Percentiles rank a stretch among this genome's conserved stretches.
phyloP scores from a whole-genome alignment of 75 land plant species.

The Pinus tabuliformis region DNA sequence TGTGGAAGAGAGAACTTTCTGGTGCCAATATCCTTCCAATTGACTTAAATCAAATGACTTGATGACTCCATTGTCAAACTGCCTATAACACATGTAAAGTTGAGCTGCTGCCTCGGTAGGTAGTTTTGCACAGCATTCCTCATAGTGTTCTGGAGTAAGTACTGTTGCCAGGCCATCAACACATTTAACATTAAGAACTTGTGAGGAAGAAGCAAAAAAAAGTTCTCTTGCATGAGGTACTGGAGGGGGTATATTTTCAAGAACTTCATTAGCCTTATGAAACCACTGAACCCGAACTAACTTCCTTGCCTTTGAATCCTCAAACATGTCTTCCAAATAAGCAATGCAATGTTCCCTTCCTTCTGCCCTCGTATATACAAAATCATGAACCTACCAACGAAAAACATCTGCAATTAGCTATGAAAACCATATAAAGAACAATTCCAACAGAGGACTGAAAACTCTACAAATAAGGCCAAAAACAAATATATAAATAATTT shows the following conservation, averaged over 20 bases:
- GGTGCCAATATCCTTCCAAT: slow-evolving; percentile 80
- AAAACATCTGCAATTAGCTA: neutral
- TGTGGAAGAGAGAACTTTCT: slow-evolving; percentile 36
- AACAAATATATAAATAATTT: neutral
- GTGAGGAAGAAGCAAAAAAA: slow-evolving; percentile 83
- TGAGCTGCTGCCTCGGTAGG: slow-evolving; percentile 19
- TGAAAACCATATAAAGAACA: neutral
- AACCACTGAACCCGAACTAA: slow-evolving; percentile 94
- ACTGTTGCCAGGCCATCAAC: slow-evolving; percentile 92
- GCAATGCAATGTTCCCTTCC: slow-evolving; percentile 76
- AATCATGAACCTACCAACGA: slow-evolving; percentile 60
- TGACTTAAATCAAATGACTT: slow-evolving; percentile 73
- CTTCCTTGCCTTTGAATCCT: slow-evolving; percentile 63
- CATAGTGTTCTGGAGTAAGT: slow-evolving; percentile 67
- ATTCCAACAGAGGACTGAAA: neutral
- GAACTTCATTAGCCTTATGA: slow-evolving; percentile 88
- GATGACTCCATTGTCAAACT: slow-evolving; percentile 68
- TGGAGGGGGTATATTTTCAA: slow-evolving; percentile 61
- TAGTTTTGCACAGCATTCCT: slow-evolving; percentile 24
- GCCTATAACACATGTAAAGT: slow-evolving; percentile 65
- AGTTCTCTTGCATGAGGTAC: slow-evolving; percentile 73
- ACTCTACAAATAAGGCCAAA: neutral
- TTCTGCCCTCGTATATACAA: slow-evolving; percentile 80
- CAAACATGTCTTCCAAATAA: slow-evolving; percentile 93
- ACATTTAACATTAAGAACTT: slow-evolving; percentile 86